Conservation (phyloP, 345 rosid species). For the Citrus cavaleriei region DNA sequence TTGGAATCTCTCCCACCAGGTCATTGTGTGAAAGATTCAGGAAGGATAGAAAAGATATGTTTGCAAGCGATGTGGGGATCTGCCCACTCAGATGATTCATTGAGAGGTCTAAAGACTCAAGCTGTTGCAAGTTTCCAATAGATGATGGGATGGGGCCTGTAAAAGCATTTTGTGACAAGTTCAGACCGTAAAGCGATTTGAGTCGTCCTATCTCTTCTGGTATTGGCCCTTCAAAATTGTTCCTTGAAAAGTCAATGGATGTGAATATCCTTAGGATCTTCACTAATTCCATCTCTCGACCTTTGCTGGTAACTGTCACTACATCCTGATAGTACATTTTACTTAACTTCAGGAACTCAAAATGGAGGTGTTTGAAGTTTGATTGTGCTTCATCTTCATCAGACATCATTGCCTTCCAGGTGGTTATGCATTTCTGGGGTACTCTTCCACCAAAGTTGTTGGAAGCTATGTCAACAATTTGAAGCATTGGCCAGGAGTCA, state of each 20-base stretch:
- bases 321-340: slow-evolving; percentile 32
- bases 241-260: slow-evolving; percentile 26
- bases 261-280: slow-evolving; percentile 45
- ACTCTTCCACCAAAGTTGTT: slow-evolving; percentile 24
- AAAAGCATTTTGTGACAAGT: slow-evolving; percentile 30
- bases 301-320: slow-evolving; percentile 40
- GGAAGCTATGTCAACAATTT: slow-evolving; percentile 43
- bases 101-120: slow-evolving; percentile 40
- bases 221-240: slow-evolving; percentile 26
- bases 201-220: slow-evolving; percentile 25
- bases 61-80: slow-evolving; percentile 23
- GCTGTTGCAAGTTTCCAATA: slow-evolving; percentile 18
- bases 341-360: background rate
- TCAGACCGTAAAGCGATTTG: slow-evolving; percentile 16
- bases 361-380: slow-evolving; percentile 20
- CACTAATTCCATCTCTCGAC: slow-evolving; percentile 26
- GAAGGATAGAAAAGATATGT: slow-evolving; percentile 19
- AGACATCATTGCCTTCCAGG: slow-evolving; percentile 42
- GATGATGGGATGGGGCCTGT: slow-evolving; percentile 17
- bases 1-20: slow-evolving; percentile 24
- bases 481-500: slow-evolving; percentile 28
- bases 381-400: slow-evolving; percentile 3
- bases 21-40: slow-evolving; percentile 36
- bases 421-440: slow-evolving; percentile 5
- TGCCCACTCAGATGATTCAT: slow-evolving; percentile 6